Percentiles rank a stretch among this genome's conserved stretches.
Conservation (phyloP, 805 yeast species). For the Allodekkera sacchari region DNA sequence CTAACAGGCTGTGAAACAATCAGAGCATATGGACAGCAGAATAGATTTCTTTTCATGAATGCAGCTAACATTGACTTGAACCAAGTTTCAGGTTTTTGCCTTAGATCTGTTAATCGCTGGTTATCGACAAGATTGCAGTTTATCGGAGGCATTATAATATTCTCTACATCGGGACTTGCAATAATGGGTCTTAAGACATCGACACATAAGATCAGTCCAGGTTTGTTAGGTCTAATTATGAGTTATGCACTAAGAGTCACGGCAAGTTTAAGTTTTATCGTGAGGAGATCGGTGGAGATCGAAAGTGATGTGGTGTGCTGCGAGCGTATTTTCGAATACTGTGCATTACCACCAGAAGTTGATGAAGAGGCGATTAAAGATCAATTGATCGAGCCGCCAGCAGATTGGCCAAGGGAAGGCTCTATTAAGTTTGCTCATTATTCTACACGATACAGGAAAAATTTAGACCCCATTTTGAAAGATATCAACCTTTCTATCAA, state of each 20-base stretch:
- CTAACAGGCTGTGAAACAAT: conserved; percentile 71
- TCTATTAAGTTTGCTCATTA: conserved; percentile 40
- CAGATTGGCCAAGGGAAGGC: conserved; percentile 51
- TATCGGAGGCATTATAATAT: conserved; percentile 48
- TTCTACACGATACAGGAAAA: conserved; percentile 49
- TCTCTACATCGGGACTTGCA: conserved; percentile 42
- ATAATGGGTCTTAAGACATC: conserved; percentile 31
- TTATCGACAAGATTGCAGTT: conserved; percentile 51
- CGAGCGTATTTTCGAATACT: conserved; percentile 87
- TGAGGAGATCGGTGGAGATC: conserved; percentile 53
- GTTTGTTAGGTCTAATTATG: conserved; percentile 58
- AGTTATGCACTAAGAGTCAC: conserved; percentile 56
- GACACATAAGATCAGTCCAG: conserved; percentile 39
- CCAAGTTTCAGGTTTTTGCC: conserved; percentile 38
- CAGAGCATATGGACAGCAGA: conserved; percentile 63
- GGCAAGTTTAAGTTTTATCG: conserved; percentile 43
- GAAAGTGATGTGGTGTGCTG: conserved; percentile 70
- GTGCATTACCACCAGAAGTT: conserved; percentile 72
- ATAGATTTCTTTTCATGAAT: conserved; percentile 53
- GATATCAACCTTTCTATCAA: conserved; percentile 37
- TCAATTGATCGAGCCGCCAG: conserved; percentile 32
- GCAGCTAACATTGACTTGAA: conserved; percentile 40
- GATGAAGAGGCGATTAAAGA: conserved; percentile 33
- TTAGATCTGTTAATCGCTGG: conserved; percentile 59
- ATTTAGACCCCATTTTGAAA: conserved; percentile 51